Percentiles rank a stretch among this genome's conserved stretches.
phyloP scores from a whole-genome alignment of 257 asterid genomes.

The Solanum pennellii region DNA sequence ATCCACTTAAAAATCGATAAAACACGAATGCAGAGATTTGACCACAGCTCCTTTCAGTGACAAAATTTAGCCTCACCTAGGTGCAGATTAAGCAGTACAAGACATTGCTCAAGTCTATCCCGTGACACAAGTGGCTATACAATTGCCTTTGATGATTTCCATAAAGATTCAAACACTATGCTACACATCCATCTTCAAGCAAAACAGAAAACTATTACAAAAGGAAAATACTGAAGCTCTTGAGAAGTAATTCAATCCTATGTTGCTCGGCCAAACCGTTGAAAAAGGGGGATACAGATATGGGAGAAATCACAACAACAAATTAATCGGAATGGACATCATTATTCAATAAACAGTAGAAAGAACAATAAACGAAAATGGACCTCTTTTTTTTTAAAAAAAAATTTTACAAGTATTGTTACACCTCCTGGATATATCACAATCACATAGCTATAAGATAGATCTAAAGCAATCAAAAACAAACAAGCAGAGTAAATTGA shows the following conservation, averaged over 20 bases:
- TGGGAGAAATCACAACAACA: background rate
- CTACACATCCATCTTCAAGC: background rate
- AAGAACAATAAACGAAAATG: background rate
- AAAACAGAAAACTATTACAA: background rate
- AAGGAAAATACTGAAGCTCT: background rate
- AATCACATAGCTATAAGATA: background rate
- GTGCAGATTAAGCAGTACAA: background rate
- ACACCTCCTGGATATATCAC: background rate
- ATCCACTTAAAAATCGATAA: background rate
- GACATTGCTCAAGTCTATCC: background rate
- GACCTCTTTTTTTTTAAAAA: background rate
- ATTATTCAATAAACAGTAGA: background rate
- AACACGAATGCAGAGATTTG: background rate
- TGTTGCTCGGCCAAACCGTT: background rate
- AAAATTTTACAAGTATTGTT: background rate
- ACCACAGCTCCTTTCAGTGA: background rate
- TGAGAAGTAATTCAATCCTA: background rate
- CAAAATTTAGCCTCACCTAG: background rate
- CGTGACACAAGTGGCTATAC: background rate
- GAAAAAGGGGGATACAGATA: background rate
- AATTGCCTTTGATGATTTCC: background rate
- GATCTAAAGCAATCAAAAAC: background rate
- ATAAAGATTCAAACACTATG: background rate
- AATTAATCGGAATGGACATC: background rate
- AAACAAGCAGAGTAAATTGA: background rate